phyloP scores from a whole-genome alignment of 2,329 filamentous ascomycete genomes.

The Polytolypa hystricis region DNA sequence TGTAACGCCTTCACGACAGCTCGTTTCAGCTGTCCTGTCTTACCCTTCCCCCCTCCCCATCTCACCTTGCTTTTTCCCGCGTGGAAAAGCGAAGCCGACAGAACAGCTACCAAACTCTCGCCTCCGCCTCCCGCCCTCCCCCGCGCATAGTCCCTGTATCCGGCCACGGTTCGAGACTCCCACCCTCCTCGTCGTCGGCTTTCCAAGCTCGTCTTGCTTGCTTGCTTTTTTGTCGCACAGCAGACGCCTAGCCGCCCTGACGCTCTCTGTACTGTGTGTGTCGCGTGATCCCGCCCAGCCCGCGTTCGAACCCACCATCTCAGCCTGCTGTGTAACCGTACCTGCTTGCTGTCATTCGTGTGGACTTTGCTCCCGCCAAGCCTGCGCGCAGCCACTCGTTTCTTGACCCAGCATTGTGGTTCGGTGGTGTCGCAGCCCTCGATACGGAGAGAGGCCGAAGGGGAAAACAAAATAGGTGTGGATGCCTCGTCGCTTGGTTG shows the following conservation, averaged over 20 bases:
- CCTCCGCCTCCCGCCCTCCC: neutral
- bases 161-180: neutral
- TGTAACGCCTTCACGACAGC: too few species aligned
- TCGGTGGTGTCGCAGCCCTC: constrained; percentile 1
- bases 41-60: neutral
- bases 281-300: constrained; percentile 5
- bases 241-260: constrained; percentile 2
- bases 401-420: neutral
- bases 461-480: too few species aligned
- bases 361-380: constrained; percentile 1
- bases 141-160: neutral
- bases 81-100: too few species aligned
- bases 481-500: constrained; percentile 9
- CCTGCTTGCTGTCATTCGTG: constrained; percentile 2
- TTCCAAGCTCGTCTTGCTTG: too few species aligned
- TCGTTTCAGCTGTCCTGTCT: too few species aligned
- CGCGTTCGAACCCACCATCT: neutral
- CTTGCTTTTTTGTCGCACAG: constrained; percentile 5
- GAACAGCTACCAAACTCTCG: too few species aligned
- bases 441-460: neutral
- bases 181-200: neutral
- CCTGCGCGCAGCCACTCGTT: neutral
- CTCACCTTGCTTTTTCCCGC: too few species aligned
- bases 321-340: constrained; percentile 4
- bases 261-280: constrained; percentile 1